Conservation (phyloP, 495 filamentous ascomycete genomes). For the Penicillium pancosmium region DNA sequence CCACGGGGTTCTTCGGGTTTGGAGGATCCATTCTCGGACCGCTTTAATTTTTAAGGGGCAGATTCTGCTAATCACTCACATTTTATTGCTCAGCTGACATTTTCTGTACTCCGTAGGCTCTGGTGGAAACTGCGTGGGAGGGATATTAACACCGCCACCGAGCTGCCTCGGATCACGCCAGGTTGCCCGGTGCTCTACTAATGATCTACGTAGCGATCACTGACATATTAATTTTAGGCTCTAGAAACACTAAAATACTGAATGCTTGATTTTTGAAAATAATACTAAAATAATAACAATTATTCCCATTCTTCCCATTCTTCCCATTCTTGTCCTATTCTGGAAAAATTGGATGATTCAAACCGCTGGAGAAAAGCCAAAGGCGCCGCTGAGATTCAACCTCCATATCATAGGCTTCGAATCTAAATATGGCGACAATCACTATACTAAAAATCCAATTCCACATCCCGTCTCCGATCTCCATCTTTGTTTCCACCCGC, state of each 20-base stretch:
- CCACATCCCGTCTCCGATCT: background rate
- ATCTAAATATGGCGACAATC: background rate
- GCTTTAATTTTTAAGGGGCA: background rate
- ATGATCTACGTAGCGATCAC: background rate
- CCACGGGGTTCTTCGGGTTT: conserved; percentile 3
- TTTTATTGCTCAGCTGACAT: background rate
- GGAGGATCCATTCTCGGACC: conserved; percentile 3
- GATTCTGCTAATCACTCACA: background rate
- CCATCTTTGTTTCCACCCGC: background rate
- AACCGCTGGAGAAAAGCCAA: too few species aligned
- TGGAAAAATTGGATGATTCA: too few species aligned
- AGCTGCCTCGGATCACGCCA: background rate
- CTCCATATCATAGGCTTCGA: too few species aligned
- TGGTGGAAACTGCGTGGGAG: background rate
- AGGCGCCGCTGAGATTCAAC: too few species aligned
- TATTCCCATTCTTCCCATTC: background rate
- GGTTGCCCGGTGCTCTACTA: background rate
- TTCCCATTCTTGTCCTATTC: background rate
- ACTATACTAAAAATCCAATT: background rate
- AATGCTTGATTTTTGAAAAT: background rate
- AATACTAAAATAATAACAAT: background rate
- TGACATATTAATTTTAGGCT: too few species aligned
- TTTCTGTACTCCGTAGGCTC: background rate
- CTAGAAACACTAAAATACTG: too few species aligned
- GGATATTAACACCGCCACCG: background rate